phyloP scores from a whole-genome alignment of 495 filamentous ascomycete genomes.

The Neurospora hispaniola region DNA sequence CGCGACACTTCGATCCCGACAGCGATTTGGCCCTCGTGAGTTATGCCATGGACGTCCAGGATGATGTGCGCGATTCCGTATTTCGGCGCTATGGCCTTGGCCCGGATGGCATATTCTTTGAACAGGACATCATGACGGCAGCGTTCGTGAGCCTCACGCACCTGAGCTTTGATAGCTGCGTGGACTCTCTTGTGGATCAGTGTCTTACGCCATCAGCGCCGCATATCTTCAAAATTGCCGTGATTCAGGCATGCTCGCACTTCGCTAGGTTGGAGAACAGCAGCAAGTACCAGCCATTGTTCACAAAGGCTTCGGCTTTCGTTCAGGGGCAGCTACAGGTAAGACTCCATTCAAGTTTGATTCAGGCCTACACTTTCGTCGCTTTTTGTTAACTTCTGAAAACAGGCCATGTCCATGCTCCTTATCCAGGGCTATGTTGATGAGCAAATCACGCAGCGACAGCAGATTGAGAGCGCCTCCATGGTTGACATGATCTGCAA shows the following conservation, averaged over 20 bases:
- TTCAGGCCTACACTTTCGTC: neutral
- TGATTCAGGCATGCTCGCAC: slow-evolving; percentile 46
- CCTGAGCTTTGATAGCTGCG: slow-evolving; percentile 44
- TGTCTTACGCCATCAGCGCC: slow-evolving; percentile 46
- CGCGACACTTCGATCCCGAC: slow-evolving; percentile 48
- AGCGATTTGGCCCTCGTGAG: slow-evolving; percentile 50
- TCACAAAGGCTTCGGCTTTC: slow-evolving; percentile 42
- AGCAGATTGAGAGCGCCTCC: slow-evolving; percentile 26
- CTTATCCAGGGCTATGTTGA: slow-evolving; percentile 34
- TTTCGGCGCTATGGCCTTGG: slow-evolving; percentile 41
- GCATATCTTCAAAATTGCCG: slow-evolving; percentile 48
- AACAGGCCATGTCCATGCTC: slow-evolving; percentile 28
- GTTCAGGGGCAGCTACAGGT: slow-evolving; percentile 45
- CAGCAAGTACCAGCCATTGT: slow-evolving; percentile 41
- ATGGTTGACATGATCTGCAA: slow-evolving; percentile 36
- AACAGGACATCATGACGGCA: slow-evolving; percentile 52
- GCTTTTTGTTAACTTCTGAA: slow-evolving; percentile 9
- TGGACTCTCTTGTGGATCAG: slow-evolving; percentile 40
- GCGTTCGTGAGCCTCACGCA: slow-evolving; percentile 51
- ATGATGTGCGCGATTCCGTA: slow-evolving; percentile 52
- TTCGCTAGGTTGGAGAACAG: slow-evolving; percentile 41
- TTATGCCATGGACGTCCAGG: slow-evolving; percentile 55
- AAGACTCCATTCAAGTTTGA: slow-evolving; percentile 3
- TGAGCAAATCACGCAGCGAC: slow-evolving; percentile 28
- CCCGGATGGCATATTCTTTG: slow-evolving; percentile 36